Evolutionary conservation across 2,329 filamentous ascomycete genomes (phyloP).

Genomic region (Ustulina deusta): DNA sequence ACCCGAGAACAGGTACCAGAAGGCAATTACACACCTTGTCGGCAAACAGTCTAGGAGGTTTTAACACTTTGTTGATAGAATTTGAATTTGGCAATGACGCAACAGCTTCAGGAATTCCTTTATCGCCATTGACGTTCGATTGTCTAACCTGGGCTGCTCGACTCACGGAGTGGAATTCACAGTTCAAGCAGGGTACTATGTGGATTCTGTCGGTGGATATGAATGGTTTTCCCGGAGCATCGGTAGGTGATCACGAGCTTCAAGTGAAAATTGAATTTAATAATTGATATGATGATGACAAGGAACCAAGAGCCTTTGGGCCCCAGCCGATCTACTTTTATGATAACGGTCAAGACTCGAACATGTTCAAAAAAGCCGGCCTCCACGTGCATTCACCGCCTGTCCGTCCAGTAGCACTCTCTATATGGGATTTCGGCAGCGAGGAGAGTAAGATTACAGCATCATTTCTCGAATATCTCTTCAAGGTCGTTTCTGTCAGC

Average conservation of each 20-base stretch:
- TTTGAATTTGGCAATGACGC: constrained; percentile 9
- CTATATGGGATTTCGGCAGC: constrained; percentile 6
- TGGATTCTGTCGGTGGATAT: constrained; percentile 14
- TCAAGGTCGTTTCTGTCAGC: background rate
- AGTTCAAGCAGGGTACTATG: constrained; percentile 14
- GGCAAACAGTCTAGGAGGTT: background rate
- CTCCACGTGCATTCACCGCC: constrained; percentile 5
- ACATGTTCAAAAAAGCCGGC: constrained; percentile 18
- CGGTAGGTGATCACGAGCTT: background rate
- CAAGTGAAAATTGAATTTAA: background rate
- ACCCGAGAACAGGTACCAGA: constrained; percentile 9
- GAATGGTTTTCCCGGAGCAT: background rate
- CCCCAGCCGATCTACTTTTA: constrained; percentile 18
- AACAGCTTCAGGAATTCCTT: constrained; percentile 11
- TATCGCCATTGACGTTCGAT: constrained; percentile 7
- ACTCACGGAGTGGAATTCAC: constrained; percentile 16
- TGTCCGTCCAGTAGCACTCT: constrained; percentile 4
- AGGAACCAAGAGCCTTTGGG: constrained; percentile 14
- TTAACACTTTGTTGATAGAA: constrained; percentile 8
- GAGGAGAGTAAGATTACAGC: constrained; percentile 9
- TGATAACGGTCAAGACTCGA: constrained; percentile 8
- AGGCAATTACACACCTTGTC: background rate
- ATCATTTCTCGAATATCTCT: constrained; percentile 3
- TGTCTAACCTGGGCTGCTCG: background rate
- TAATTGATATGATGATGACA: constrained; percentile 7